Evolutionary conservation across 179 eudicot species (phyloP).

Genomic region (Sideroxylon spinosum): DNA sequence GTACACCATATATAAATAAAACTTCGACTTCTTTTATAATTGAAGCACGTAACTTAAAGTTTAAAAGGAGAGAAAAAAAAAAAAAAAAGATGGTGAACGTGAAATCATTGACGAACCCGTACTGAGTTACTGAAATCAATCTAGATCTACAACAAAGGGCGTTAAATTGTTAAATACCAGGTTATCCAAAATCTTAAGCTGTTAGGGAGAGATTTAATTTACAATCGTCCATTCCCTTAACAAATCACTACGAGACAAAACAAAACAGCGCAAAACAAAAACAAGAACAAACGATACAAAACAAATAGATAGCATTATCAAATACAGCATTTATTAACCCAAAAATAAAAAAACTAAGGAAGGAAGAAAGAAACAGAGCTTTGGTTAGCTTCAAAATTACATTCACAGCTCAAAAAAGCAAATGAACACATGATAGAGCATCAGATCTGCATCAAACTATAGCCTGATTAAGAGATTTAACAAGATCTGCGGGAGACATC

Average conservation of each 20-base stretch:
- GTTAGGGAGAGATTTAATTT: no score
- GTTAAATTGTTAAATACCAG: no score
- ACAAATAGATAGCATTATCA: neutral
- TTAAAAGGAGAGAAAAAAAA: no score
- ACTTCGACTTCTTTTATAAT: neutral
- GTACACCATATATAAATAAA: neutral
- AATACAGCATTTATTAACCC: neutral
- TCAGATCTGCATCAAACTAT: slow-evolving; percentile 7
- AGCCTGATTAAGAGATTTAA: neutral
- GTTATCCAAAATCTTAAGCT: no score
- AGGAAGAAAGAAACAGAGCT: neutral
- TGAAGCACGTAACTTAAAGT: neutral
- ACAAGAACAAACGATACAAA: neutral
- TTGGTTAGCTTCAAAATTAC: slow-evolving; percentile 2
- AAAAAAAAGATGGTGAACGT: neutral
- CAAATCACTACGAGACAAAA: neutral
- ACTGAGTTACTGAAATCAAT: neutral
- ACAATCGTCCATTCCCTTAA: no score
- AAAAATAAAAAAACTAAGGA: neutral
- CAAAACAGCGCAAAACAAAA: neutral
- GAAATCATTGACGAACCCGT: neutral
- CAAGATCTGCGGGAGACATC: neutral
- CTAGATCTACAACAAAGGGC: slow-evolving; percentile 10
- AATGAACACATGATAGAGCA: neutral
- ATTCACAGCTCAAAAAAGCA: neutral